Evolutionary conservation across 2,329 filamentous ascomycete genomes (phyloP).

Genomic region (Ophiostoma fasciatum): DNA sequence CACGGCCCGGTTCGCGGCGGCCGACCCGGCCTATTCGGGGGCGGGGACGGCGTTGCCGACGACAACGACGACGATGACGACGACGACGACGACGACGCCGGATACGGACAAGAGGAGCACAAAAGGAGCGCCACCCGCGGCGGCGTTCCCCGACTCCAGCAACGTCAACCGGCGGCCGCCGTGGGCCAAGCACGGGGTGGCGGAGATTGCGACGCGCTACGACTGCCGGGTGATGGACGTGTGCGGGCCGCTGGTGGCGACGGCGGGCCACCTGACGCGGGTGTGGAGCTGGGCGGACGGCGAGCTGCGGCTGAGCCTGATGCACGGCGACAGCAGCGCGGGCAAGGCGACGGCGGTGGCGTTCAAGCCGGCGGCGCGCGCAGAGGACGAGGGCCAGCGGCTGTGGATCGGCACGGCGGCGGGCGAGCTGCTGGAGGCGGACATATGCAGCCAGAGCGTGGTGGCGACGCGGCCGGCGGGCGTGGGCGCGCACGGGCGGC

Average conservation of each 20-base stretch:
- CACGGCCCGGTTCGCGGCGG: constrained; percentile 22
- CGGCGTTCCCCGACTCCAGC: constrained; percentile 66
- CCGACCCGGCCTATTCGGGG: too few relatives aligned
- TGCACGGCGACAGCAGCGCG: constrained; percentile 73
- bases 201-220: constrained; percentile 69
- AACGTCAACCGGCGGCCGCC: constrained; percentile 76
- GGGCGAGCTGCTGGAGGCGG: constrained; percentile 81
- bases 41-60: too few relatives aligned
- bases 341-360: constrained; percentile 64
- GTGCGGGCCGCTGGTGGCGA: constrained; percentile 76
- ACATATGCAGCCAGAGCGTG: constrained; percentile 60
- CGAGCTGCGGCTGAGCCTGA: constrained; percentile 63
- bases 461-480: constrained; percentile 50
- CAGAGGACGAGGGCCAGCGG: constrained; percentile 65
- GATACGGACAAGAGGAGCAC: too few relatives aligned
- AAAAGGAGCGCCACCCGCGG: too few relatives aligned
- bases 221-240: constrained; percentile 78
- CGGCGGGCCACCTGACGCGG: constrained; percentile 71
- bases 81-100: too few relatives aligned
- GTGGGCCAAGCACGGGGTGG: constrained; percentile 52
- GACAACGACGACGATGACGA: too few relatives aligned
- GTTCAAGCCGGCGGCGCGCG: constrained; percentile 69
- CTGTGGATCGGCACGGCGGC: constrained; percentile 84
- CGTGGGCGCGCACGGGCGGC: constrained; percentile 62
- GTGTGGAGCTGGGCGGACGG: constrained; percentile 80